Percentiles rank a stretch among this genome's conserved stretches.
These are phyloP conservation scores for Handroanthus guayacan DNA, from an alignment of 257 asterid genomes.

Conservation along the genomic window DNA sequence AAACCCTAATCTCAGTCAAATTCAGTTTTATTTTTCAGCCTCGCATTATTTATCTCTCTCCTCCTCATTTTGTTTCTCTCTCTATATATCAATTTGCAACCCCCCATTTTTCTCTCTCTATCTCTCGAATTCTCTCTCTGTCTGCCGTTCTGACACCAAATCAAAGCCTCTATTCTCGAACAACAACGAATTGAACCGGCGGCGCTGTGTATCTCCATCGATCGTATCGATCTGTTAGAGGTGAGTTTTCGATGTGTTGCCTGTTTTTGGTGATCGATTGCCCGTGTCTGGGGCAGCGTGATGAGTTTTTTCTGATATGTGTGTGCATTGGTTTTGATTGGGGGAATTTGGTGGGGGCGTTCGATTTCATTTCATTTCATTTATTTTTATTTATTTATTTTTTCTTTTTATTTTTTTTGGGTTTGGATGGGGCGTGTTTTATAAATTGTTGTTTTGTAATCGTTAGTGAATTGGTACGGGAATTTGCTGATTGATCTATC, in stretches of 20 bases:
- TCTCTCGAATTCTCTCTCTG: conserved; percentile 14
- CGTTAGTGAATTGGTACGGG: neutral
- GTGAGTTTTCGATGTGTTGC: conserved; percentile 27
- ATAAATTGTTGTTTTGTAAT: neutral
- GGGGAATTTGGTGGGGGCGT: neutral
- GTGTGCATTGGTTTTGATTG: conserved; percentile 24
- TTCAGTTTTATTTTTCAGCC: conserved; percentile 42
- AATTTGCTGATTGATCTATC: conserved; percentile 26
- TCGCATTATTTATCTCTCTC: conserved; percentile 37
- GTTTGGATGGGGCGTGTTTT: neutral
- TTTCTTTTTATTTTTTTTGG: neutral
- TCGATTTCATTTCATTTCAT: neutral
- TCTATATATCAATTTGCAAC: conserved; percentile 9
- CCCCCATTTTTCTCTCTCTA: neutral
- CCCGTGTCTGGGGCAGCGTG: conserved; percentile 11
- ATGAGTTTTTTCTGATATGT: neutral
- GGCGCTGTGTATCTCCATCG: neutral
- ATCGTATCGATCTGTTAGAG: conserved; percentile 34
- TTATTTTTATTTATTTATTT: neutral
- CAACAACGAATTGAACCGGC: conserved; percentile 10
- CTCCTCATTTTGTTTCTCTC: conserved; percentile 16
- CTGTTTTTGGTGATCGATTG: conserved; percentile 27
- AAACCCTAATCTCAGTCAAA: conserved; percentile 38
- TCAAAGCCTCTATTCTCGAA: conserved; percentile 22
- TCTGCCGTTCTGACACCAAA: conserved; percentile 22